These are phyloP conservation scores for Gymnopus androsaceus DNA, from an alignment of 1,284 basidiomycete genomes.

Conservation along the genomic window DNA sequence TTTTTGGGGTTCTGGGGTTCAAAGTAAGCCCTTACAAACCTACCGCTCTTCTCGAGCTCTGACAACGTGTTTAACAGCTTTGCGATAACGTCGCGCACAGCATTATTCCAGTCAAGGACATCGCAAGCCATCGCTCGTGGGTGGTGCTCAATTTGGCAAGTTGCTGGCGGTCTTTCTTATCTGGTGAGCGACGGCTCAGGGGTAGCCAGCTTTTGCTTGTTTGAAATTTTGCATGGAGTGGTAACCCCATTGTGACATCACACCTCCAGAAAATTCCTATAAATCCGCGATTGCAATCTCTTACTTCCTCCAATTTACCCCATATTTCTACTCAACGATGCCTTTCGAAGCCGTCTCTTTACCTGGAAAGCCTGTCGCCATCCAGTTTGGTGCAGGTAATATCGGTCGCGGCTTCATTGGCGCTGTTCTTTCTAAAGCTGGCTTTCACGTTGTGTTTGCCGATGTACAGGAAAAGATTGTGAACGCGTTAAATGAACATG, in stretches of 20 bases:
- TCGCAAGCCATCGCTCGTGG: too few species aligned
- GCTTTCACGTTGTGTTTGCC: constrained; percentile 38
- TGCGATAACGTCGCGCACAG: too few species aligned
- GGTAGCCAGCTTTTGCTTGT: too few species aligned
- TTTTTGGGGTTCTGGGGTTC: too few species aligned
- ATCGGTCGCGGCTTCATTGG: constrained; percentile 46
- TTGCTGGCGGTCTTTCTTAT: constrained; percentile 3
- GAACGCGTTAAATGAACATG: constrained; percentile 25
- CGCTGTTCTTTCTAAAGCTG: constrained; percentile 38
- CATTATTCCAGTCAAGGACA: too few species aligned
- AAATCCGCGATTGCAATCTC: neutral
- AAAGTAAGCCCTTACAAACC: too few species aligned
- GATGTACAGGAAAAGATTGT: constrained; percentile 28
- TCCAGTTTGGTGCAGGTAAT: constrained; percentile 42
- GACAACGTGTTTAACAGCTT: too few species aligned
- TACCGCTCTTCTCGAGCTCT: too few species aligned
- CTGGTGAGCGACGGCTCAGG: neutral
- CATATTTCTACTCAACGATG: neutral
- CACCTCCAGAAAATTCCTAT: neutral
- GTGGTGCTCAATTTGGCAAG: neutral
- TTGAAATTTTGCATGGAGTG: too few species aligned
- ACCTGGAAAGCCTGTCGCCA: constrained; percentile 12
- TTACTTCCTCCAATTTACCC: neutral
- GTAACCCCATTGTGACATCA: too few species aligned
- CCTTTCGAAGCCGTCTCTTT: constrained; percentile 9